Percentiles rank a stretch among this genome's conserved stretches.
phyloP scores from a whole-genome alignment of 2,329 filamentous ascomycete genomes.

The Calonectria fujianensis region DNA sequence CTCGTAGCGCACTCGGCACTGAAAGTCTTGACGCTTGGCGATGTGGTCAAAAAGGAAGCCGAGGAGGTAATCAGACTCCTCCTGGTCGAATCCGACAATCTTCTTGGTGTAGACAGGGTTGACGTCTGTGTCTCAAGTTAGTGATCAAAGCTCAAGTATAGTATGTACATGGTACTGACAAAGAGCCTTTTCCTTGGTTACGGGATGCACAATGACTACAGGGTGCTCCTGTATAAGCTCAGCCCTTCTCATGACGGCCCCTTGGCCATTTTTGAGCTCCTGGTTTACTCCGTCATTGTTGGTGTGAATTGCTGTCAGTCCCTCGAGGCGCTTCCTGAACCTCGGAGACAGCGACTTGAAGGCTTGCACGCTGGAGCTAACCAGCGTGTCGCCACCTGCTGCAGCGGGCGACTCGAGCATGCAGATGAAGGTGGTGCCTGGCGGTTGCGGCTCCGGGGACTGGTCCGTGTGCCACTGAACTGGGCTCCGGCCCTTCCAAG shows the following conservation, averaged over 20 bases:
- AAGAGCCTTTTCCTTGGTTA: conserved; percentile 7
- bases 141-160: neutral
- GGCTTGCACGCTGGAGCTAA: conserved; percentile 11
- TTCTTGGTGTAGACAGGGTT: conserved; percentile 17
- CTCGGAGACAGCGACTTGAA: conserved; percentile 14
- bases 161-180: neutral
- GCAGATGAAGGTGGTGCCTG: conserved; percentile 14
- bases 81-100: conserved; percentile 7
- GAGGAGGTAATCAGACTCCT: conserved; percentile 8
- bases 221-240: conserved; percentile 3
- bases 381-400: conserved; percentile 1
- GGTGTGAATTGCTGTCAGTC: conserved; percentile 8
- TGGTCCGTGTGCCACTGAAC: conserved; percentile 23
- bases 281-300: conserved; percentile 14
- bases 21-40: conserved; percentile 14
- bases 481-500: conserved; percentile 12
- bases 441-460: conserved; percentile 4
- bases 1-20: conserved; percentile 9
- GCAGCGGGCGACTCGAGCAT: conserved; percentile 12
- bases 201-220: conserved; percentile 1
- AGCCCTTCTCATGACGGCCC: neutral
- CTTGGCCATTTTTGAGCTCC: conserved; percentile 5
- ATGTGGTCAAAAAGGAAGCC: conserved; percentile 15
- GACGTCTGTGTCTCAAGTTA: neutral
- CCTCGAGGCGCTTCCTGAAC: conserved; percentile 17